Base-by-base conservation (phyloP, 257 asterid genomes). In the Capsicum baccatum region DNA sequence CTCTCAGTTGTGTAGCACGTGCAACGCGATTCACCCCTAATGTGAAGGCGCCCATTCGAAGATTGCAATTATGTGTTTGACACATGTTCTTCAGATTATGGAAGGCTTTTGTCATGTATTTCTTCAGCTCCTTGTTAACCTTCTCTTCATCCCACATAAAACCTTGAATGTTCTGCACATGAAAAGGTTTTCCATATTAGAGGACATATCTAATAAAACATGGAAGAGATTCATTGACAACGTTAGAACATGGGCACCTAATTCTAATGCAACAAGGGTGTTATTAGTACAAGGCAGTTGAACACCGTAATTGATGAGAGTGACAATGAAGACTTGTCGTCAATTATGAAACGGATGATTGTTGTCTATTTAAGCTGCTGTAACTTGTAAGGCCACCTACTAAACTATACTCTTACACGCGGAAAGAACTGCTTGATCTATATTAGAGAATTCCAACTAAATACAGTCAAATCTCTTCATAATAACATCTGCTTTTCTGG, bases 141-240 rank as follows among this genome's bases (percentile, higher is more conserved):
- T 95, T 92, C 48, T 92, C 95, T 82, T 95, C 99, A 0, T 90
- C 95, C 99, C 99, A 95, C 97, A 92, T 91, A 70, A 95, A 95
- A 15, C 99, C 97, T 91, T 94, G 99, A 87, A 94, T 94, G 73
- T 94, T 95, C 98, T 94, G 90, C 89, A 85, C 59, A 19, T 52
- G 80, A 63, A 44, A 66, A 67, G 12, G 44, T 6, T 3, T 19
- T 19, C 3, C 11, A 9, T 48, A 47, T n/a, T 35, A 19, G 19
- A 74, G 19, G 21, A 50, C 60, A 3, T 19, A 12, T 21, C 19
- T 12, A 50, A 50, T 0, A 4, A 50, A 48, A 12, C 80, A 44
- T 71, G 79, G 35, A 71, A 44, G 56, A 42, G 33, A 70, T 70
- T 70, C 57, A 70, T 44, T 5, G 79, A 17, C 16, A 5, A 71